A percentile compares a stretch with the other conserved stretches of the same genome.
Evolutionary conservation across 768 basidiomycete genomes (phyloP).

Genomic region (Kwoniella bestiolae): DNA sequence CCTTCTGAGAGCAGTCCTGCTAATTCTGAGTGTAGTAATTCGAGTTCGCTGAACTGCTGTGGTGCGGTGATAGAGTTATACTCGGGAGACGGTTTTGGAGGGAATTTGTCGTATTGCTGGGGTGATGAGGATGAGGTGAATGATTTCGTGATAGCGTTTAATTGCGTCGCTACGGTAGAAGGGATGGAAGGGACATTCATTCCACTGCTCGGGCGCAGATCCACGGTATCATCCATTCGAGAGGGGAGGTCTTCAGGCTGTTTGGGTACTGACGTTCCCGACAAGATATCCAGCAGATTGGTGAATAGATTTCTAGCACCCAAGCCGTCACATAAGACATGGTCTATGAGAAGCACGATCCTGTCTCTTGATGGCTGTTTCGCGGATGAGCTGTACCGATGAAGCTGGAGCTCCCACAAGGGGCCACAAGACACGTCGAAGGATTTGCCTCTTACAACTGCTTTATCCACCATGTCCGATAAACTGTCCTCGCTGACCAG

Average conservation of each 20-base stretch:
- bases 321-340: slow-evolving; percentile 18
- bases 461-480: not conserved
- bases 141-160: no score
- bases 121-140: not conserved
- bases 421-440: slow-evolving; percentile 2
- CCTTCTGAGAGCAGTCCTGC: slow-evolving; percentile 5
- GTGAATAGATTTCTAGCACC: slow-evolving; percentile 19
- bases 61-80: slow-evolving; percentile 16
- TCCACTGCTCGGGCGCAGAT: not conserved
- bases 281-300: slow-evolving; percentile 7
- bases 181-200: not conserved
- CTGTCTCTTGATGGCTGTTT: slow-evolving; percentile 2
- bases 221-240: slow-evolving; percentile 18
- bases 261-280: not conserved
- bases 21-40: not conserved
- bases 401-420: slow-evolving; percentile 9
- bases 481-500: not conserved
- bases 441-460: not conserved
- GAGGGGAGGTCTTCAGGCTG: slow-evolving; percentile 18
- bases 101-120: not conserved
- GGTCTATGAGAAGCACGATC: slow-evolving; percentile 12
- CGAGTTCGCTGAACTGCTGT: slow-evolving; percentile 11
- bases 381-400: not conserved
- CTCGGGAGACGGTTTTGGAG: not conserved
- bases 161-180: not conserved